Conservation (phyloP, 2,329 filamentous ascomycete genomes). For the Mycosphaerella sp. region DNA sequence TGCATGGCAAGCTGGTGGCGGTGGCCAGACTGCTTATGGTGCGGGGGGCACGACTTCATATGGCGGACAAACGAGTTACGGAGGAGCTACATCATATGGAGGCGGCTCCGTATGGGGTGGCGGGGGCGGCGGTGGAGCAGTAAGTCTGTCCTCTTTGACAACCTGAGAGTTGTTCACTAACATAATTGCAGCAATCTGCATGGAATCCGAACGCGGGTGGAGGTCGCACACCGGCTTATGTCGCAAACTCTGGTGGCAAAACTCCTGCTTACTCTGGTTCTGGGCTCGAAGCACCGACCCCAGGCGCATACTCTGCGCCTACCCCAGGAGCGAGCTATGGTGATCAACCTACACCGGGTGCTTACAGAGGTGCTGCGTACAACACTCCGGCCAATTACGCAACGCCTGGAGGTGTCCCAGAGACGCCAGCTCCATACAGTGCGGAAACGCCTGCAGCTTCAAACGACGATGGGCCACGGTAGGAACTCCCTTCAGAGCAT, state of each 20-base stretch:
- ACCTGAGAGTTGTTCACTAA: constrained; percentile 50
- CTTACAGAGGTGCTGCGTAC: constrained; percentile 36
- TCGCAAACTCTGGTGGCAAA: constrained; percentile 56
- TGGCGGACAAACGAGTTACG: constrained; percentile 61
- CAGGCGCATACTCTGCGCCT: constrained; percentile 39
- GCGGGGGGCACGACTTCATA: constrained; percentile 45
- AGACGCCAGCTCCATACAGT: constrained; percentile 39
- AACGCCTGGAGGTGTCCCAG: constrained; percentile 46
- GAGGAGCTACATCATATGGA: constrained; percentile 46
- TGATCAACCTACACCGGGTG: constrained; percentile 35
- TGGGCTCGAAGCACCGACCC: constrained; percentile 59
- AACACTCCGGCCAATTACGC: constrained; percentile 33
- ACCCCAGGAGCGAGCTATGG: constrained; percentile 36
- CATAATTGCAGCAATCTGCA: constrained; percentile 29
- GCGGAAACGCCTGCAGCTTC: constrained; percentile 14
- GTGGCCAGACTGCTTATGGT: constrained; percentile 42
- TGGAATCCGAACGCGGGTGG: constrained; percentile 35
- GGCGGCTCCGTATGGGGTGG: constrained; percentile 36
- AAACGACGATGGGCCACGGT: constrained; percentile 13
- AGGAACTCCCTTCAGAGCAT: not conserved
- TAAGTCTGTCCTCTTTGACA: constrained; percentile 49
- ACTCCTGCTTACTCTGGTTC: constrained; percentile 60
- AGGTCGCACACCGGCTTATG: constrained; percentile 49
- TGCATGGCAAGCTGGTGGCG: constrained; percentile 41
- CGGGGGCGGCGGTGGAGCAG: constrained; percentile 24